phyloP scores from a whole-genome alignment of 2,329 filamentous ascomycete species.

The Colletotrichum cereale region DNA sequence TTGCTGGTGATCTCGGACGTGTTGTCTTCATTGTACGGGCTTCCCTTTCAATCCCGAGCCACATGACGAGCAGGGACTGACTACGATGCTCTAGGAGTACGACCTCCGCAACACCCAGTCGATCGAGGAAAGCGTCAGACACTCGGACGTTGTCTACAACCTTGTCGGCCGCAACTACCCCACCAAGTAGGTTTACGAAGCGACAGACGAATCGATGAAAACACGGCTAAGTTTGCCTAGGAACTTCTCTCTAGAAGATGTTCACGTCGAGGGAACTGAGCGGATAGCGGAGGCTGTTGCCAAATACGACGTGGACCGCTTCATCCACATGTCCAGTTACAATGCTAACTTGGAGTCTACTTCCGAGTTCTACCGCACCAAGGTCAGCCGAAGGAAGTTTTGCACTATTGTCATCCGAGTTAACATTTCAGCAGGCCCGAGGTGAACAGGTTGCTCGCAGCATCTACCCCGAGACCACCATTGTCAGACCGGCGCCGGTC shows the following conservation, averaged over 20 bases:
- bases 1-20: conserved; percentile 92
- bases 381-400: conserved; percentile 64
- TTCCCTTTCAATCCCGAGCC: neutral
- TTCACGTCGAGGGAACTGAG: conserved; percentile 92
- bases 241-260: conserved; percentile 94
- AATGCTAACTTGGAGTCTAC: conserved; percentile 85
- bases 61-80: conserved; percentile 5
- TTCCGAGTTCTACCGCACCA: conserved; percentile 92
- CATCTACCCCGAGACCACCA: conserved; percentile 97
- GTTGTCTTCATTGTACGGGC: conserved; percentile 81
- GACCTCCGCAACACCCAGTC: conserved; percentile 94
- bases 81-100: conserved; percentile 75
- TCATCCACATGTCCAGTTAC: conserved; percentile 96
- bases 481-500: conserved; percentile 92
- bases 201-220: neutral
- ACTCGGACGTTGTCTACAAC: conserved; percentile 98
- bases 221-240: conserved; percentile 59
- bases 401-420: neutral
- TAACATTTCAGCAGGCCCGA: conserved; percentile 65
- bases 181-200: conserved; percentile 77
- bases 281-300: conserved; percentile 94
- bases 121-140: conserved; percentile 95
- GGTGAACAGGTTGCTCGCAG: conserved; percentile 86
- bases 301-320: conserved; percentile 98
- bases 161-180: conserved; percentile 94